These are phyloP conservation scores for Amanita pseudoporphyria DNA, from an alignment of 768 basidiomycete species.

Conservation along the genomic window DNA sequence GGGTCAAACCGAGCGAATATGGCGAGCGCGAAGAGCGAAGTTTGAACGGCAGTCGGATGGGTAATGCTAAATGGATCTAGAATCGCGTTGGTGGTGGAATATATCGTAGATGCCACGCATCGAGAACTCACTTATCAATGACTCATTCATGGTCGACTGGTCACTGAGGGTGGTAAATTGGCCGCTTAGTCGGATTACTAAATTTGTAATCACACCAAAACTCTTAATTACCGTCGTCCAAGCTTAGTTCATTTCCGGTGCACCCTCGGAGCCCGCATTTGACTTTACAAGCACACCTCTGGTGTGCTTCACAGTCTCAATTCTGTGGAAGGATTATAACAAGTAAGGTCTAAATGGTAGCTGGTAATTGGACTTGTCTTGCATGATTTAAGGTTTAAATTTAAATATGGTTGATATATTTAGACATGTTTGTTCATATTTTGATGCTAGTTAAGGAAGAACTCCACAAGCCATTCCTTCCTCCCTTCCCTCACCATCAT, in stretches of 20 bases:
- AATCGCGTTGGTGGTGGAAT: conserved; percentile 3
- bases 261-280: too few relatives aligned
- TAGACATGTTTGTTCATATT: neutral
- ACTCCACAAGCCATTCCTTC: neutral
- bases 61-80: conserved; percentile 66
- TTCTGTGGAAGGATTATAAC: too few relatives aligned
- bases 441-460: neutral
- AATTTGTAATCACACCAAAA: neutral
- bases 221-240: too few relatives aligned
- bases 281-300: too few relatives aligned
- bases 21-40: conserved; percentile 74
- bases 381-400: too few relatives aligned
- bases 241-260: too few relatives aligned
- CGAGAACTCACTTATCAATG: conserved; percentile 17
- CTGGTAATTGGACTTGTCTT: too few relatives aligned
- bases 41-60: conserved; percentile 82
- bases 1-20: conserved; percentile 79
- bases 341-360: too few relatives aligned
- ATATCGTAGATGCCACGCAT: neutral
- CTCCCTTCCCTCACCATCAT: neutral
- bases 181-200: neutral
- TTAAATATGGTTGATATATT: too few relatives aligned
- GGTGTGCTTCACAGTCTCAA: too few relatives aligned
- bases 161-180: neutral
- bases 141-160: conserved; percentile 18